Evolutionary conservation across 257 asterid genomes (phyloP), one percentile per base, ranked within the genome.

Genomic region (Anisodus tanguticus): DNA sequence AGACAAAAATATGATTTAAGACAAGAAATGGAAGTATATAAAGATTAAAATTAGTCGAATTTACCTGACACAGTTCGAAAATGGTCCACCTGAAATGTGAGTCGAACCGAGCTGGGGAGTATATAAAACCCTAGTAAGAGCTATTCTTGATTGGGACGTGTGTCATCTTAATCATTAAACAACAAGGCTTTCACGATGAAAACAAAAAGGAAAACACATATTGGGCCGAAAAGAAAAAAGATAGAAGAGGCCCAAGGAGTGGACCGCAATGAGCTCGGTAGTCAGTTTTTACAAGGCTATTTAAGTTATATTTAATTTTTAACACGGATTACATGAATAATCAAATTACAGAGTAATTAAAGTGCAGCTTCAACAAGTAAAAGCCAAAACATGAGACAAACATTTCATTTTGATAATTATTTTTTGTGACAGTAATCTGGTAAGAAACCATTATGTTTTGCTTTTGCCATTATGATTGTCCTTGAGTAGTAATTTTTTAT

Each of bases 101-200:
- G 35, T 31, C 35, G 62, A 51, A 69, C 49, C 47, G 19, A 67
- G 9, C 43, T 8, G 22, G 35, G 77, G 54, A 43, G 16, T 53
- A 76, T 53, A 53, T 53, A 53, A 76, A 76, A 76, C 81, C 81
- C 81, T 76, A 76, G 81, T 51, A 9, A 51, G 64, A 76, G 41
- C 81, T 31, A 53, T 37, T 51, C 59, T 8, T 26, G 26, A 76
- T 76, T 12, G 63, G 47, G 63, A 76, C 63, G 8, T 4, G 63
- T 76, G 22, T 76, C 45, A 12, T 12, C n/a, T 53, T 76, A 74
- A 76, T 76, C 4, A 71, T 76, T 51, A 49, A 76, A 76, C 35
- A 31, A 31, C 15, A 49, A 57, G 63, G 81, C 8, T 51, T 76
- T 45, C 26, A 6, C 4, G 15, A 76, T 53, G 47, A 76, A 9